Evolutionary conservation across 2,329 filamentous ascomycete genomes (phyloP), one percentile per base, ranked within the genome.

Genomic region (Stenocarpella maydis): DNA sequence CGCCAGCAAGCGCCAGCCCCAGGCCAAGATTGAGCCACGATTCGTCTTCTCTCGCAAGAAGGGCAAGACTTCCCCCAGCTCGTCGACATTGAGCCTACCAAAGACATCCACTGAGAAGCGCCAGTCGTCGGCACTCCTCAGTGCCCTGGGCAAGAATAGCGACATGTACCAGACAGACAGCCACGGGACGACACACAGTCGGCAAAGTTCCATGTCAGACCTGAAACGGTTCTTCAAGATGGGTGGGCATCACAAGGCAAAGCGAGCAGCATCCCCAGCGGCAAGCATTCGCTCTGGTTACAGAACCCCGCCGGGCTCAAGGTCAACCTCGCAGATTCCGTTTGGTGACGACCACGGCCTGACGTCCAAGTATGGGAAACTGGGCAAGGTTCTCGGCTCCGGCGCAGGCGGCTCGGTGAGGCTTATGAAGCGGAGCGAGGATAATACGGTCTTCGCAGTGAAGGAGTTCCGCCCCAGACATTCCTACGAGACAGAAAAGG

Each of bases 211-310:
- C 6, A 98, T 98, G 92, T 91, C 92, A 4, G 95, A 98, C 75
- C 81, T 99, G 71, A 98, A 97, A 82, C 88, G 96, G n/a, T 99
- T 99, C 79, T 97, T 99, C 84, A 96, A 91, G 80, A 90, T 94
- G 71, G 88, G 91, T 65, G 87, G 88, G 2, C 86, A 90, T 73
- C 82, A 87, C 74, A 94, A 93, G 77, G 86, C 90, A 69, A 94
- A 92, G 73, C 88, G 92, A 37, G 86, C 91, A 4, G 82, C 85
- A 12, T 90, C 90, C 1, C 90, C 90, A 8, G 87, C 87, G 45
- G 83, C 87, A 9, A 85, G 88, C 17, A 77, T 83, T 19, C 83
- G 83, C 69, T 82, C 85, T 1, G 83, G 84, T 6, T 80, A 78
- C 6, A 87, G 83, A 75, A 86, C 83, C 1, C 82, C 83, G 6